Base-by-base conservation (phyloP, 176 grass and related monocot genomes). In the Bothriochloa decipiens region DNA sequence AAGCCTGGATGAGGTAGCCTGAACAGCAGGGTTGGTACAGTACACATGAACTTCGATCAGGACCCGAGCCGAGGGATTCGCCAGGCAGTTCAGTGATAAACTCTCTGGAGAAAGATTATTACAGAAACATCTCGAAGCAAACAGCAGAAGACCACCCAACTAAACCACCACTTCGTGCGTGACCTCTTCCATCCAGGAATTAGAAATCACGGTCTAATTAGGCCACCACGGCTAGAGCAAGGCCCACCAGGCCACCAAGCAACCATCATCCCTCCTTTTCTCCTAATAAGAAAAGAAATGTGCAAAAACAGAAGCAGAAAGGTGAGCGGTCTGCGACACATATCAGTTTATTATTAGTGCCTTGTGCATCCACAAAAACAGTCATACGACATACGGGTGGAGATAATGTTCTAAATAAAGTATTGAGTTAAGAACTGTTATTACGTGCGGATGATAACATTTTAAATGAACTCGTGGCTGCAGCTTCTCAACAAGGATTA, bases 391-490 rank as follows among this genome's bases (percentile, higher is more conserved):
- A 82, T 58, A 71, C 11, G 3, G 29, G 70, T 71, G 70, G 70
- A 43, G 89, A 91, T 87, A 87, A 84, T 81, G 52, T 87, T 76
- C 52, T 91, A 84, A 87, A 84, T 32, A 25, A 9, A 42, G 7
- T 7, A 5, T 76, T 62, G 40, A 26, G 64, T 70, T 72, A 84
- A 87, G 80, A 87, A 58, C 43, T 68, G 68, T 11, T 53, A 27
- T 11, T 53, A 27, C 17, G 76, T 35, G 52, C 2, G 69, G 33
- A 7, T 28, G 89, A 91, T 81, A 87, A 81, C 27, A 53, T 80
- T 91, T 81, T 84, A 76, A 84, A 87, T 5, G 61, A 72, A 87
- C 81, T 76, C 70, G 85, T 87, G 81, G 76, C 64, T 71, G 74
- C 11, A 60, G 46, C 52, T 77, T 33, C 27, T 65, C 78, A 3